These are phyloP conservation scores for Saprolegnia diclina DNA, from an alignment of 352 stramenopile genomes.

Conservation along the genomic window DNA sequence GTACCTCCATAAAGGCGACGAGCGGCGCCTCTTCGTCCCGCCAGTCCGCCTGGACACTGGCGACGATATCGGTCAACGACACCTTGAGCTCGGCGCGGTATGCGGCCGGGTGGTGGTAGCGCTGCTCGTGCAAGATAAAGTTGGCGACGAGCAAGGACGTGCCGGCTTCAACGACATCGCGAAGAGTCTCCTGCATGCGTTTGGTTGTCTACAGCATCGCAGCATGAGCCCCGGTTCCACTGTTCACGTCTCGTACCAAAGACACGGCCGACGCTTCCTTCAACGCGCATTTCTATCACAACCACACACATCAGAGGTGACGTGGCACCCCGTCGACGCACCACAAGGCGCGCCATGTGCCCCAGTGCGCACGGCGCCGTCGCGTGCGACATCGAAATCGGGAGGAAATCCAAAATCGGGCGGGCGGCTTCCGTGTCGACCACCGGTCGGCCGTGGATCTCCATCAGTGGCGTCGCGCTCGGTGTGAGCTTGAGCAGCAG, in stretches of 20 bases:
- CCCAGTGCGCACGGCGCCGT: slow-evolving; percentile 8
- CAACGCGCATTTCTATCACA: slow-evolving; percentile 2
- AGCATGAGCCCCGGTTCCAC: neutral
- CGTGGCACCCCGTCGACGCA: neutral
- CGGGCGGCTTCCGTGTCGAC: slow-evolving; percentile 19
- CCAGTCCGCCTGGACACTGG: neutral
- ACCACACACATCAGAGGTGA: neutral
- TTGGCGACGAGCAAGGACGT: slow-evolving; percentile 5
- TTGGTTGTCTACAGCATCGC: neutral
- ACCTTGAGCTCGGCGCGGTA: slow-evolving; percentile 9
- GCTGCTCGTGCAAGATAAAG: slow-evolving; percentile 16
- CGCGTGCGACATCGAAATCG: neutral
- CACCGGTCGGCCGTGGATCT: neutral
- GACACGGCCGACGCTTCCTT: neutral
- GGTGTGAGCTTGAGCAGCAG: slow-evolving; percentile 19
- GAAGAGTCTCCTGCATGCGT: neutral
- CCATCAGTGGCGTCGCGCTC: neutral
- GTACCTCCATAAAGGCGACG: neutral
- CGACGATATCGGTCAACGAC: neutral
- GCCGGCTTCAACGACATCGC: neutral
- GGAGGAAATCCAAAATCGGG: slow-evolving; percentile 14
- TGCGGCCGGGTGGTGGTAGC: slow-evolving; percentile 12
- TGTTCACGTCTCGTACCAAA: neutral
- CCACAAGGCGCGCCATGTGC: slow-evolving; percentile 11
- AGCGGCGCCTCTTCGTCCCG: neutral